Conservation (phyloP, 306 rosid genomes). For the Oxytropis ochrocephala region DNA sequence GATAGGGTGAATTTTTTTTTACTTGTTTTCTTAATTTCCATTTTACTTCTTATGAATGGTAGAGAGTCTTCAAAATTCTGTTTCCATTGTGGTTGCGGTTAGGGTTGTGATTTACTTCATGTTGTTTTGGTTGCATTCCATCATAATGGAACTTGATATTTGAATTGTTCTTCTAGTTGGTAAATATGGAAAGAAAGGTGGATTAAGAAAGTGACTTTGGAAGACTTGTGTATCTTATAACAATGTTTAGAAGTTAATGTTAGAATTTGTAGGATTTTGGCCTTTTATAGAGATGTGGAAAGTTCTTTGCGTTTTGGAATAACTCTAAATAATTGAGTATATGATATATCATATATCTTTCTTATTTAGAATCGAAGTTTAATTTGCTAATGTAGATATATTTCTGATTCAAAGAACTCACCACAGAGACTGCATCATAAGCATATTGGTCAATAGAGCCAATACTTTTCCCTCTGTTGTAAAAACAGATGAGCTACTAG, state of each 20-base stretch:
- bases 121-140: slow-evolving; percentile 30
- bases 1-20: too few species aligned
- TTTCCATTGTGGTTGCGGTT: not conserved
- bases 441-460: too few species aligned
- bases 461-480: too few species aligned
- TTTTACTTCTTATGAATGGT: too few species aligned
- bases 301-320: slow-evolving; percentile 10
- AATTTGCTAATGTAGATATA: too few species aligned
- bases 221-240: slow-evolving; percentile 5
- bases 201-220: not conserved
- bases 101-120: slow-evolving; percentile 31
- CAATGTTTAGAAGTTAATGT: not conserved
- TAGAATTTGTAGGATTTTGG: slow-evolving; percentile 12
- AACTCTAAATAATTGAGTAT: too few species aligned
- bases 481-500: too few species aligned
- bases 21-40: too few species aligned
- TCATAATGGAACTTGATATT: not conserved
- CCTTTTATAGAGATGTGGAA: slow-evolving; percentile 18
- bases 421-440: too few species aligned
- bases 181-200: not conserved
- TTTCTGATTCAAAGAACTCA: too few species aligned
- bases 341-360: too few species aligned
- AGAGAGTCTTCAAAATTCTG: slow-evolving; percentile 67
- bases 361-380: too few species aligned
- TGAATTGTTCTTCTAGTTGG: not conserved